phyloP scores from a whole-genome alignment of 2,329 filamentous ascomycete genomes.

The Biscogniauxia marginata region DNA sequence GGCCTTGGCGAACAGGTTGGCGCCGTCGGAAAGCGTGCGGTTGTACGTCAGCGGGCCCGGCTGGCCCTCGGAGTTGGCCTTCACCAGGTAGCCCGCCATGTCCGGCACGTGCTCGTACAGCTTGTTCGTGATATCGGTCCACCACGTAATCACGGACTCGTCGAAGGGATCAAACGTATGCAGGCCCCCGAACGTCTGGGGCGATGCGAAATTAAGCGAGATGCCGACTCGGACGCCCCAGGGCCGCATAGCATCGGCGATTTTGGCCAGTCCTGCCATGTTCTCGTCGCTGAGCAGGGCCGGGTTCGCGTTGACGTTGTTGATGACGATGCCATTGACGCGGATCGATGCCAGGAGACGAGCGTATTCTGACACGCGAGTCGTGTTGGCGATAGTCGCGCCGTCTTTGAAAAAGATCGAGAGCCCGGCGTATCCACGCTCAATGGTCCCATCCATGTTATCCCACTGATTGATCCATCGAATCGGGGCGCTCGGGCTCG shows the following conservation, averaged over 20 bases:
- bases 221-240: conserved; percentile 66
- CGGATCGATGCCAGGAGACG: conserved; percentile 65
- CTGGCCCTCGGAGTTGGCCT: conserved; percentile 71
- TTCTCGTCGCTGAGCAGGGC: conserved; percentile 55
- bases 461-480: conserved; percentile 75
- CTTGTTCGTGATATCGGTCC: conserved; percentile 57
- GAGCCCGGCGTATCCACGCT: conserved; percentile 65
- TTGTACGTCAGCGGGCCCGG: conserved; percentile 69
- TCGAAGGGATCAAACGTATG: conserved; percentile 66
- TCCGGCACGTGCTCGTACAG: conserved; percentile 64
- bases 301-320: conserved; percentile 71
- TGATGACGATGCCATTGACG: conserved; percentile 65
- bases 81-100: conserved; percentile 67
- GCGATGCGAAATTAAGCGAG: conserved; percentile 68
- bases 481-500: conserved; percentile 49
- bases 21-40: conserved; percentile 65
- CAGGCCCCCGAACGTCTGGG: conserved; percentile 54
- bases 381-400: conserved; percentile 55
- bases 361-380: conserved; percentile 60
- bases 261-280: conserved; percentile 57
- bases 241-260: conserved; percentile 65
- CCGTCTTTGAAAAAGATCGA: conserved; percentile 68
- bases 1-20: conserved; percentile 64
- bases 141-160: conserved; percentile 58
- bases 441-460: conserved; percentile 66